Base-by-base conservation (phyloP, 441 rosid species). In the Macaranga tanarius region DNA sequence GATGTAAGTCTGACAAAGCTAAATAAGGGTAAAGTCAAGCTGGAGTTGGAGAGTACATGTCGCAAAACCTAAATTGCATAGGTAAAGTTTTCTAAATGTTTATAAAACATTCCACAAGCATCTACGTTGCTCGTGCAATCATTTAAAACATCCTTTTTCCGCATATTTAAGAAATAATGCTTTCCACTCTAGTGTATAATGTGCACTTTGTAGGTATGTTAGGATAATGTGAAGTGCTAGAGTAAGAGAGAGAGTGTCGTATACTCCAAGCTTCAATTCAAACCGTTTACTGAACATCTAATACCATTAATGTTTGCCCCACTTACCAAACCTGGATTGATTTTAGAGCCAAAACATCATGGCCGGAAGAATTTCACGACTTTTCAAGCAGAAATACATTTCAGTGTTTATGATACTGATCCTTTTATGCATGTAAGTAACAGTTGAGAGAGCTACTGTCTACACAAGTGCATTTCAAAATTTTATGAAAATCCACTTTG, bases 321-420 rank as follows among this genome's bases (percentile, higher is more conserved):
- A 56, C 75, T 47, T 71, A 40, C 28, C 34, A 34, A 59, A 52
- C 34, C 34, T 55, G 45, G 52, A 48, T 48, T 20, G 34, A 47
- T 22, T 62, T 61, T 48, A 13, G 59, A 50, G 59, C 38, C 48
- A 62, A 62, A 55, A 31, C 45, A 52, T 2, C 45, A 11, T 2
- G 16, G 5, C 59, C 34, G 2, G 34, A 48, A 3, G 26, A 40
- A 47, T 44, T 20, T 63, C 31, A 45, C 38, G 31, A 42, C 71
- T 47, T 44, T 40, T 59, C 20, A 12, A 1, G 38, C 5, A 31
- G 38, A 31, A 31, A 31, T 5, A 31, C 38, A 64, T 4, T 7
- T 48, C 12, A 66, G 23, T 28, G 7, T 42, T 17, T 54, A 16
- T 22, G 34, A 28, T 4, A 22, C 22, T 15, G 15, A 48, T 31